phyloP scores from a whole-genome alignment of 208 protist species.

The Leptomonas pyrrhocoris region DNA sequence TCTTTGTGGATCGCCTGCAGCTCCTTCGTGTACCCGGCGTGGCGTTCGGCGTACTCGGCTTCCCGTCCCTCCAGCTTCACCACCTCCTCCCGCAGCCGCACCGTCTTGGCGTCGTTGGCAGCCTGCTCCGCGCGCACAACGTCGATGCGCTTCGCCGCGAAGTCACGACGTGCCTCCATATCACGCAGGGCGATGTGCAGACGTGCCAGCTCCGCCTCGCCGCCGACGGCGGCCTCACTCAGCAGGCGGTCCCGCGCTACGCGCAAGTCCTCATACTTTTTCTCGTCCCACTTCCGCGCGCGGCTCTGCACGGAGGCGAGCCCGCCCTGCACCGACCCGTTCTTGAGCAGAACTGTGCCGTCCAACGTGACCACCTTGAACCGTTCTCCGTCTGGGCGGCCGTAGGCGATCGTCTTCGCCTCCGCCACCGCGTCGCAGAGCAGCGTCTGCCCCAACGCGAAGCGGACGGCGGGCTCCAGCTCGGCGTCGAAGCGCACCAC shows the following conservation, averaged over 20 bases:
- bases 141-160: conserved; percentile 49
- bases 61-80: conserved; percentile 27
- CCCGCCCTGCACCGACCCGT: conserved; percentile 96
- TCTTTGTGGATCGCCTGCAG: conserved; percentile 49
- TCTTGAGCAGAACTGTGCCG: conserved; percentile 95
- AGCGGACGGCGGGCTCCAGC: conserved; percentile 92
- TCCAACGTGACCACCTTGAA: conserved; percentile 96
- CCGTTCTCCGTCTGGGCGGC: conserved; percentile 47
- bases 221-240: conserved; percentile 54
- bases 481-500: conserved; percentile 89
- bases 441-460: conserved; percentile 95
- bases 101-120: conserved; percentile 46
- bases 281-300: conserved; percentile 94
- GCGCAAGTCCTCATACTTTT: conserved; percentile 85
- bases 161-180: conserved; percentile 69
- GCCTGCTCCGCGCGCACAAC: conserved; percentile 44
- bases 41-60: conserved; percentile 21
- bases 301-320: conserved; percentile 76
- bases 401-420: conserved; percentile 90
- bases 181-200: conserved; percentile 73
- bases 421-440: conserved; percentile 95
- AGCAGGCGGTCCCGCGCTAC: conserved; percentile 70
- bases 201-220: conserved; percentile 76
- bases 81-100: conserved; percentile 32
- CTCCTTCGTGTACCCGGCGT: conserved; percentile 31